A percentile compares a stretch with the other conserved stretches of the same genome.
Evolutionary conservation across 495 filamentous ascomycete genomes (phyloP).

Genomic region (Tuber indicum): DNA sequence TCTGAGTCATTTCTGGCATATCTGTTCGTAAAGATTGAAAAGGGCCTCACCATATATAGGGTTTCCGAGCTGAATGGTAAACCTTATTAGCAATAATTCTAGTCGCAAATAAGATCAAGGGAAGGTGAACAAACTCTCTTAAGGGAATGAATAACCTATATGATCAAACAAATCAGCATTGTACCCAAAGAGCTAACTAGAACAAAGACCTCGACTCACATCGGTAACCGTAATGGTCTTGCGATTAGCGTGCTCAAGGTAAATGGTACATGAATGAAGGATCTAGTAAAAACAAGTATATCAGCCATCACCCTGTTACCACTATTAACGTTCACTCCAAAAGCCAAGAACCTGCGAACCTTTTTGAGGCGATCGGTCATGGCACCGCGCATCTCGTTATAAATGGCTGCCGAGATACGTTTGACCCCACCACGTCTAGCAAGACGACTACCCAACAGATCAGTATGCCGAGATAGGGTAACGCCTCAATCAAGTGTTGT

Average conservation of each 20-base stretch:
- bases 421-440: conserved; percentile 75
- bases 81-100: conserved; percentile 14
- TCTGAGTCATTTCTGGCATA: background rate
- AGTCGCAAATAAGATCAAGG: background rate
- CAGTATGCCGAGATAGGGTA: conserved; percentile 19
- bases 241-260: conserved; percentile 48
- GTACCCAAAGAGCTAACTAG: background rate
- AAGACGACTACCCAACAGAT: conserved; percentile 53
- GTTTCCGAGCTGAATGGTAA: conserved; percentile 36
- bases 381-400: conserved; percentile 57
- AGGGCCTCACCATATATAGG: conserved; percentile 43
- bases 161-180: conserved; percentile 4
- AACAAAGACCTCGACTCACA: conserved; percentile 45
- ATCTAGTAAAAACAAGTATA: conserved; percentile 46
- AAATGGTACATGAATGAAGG: conserved; percentile 49
- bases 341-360: conserved; percentile 44
- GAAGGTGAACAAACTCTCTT: conserved; percentile 44
- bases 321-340: background rate
- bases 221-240: conserved; percentile 62
- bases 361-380: conserved; percentile 51
- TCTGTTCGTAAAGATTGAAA: background rate
- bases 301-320: background rate
- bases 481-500: background rate
- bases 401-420: conserved; percentile 62
- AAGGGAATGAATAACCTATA: conserved; percentile 58